Conservation (phyloP, 2,329 filamentous ascomycete genomes). For the Paecilomyces niveus region DNA sequence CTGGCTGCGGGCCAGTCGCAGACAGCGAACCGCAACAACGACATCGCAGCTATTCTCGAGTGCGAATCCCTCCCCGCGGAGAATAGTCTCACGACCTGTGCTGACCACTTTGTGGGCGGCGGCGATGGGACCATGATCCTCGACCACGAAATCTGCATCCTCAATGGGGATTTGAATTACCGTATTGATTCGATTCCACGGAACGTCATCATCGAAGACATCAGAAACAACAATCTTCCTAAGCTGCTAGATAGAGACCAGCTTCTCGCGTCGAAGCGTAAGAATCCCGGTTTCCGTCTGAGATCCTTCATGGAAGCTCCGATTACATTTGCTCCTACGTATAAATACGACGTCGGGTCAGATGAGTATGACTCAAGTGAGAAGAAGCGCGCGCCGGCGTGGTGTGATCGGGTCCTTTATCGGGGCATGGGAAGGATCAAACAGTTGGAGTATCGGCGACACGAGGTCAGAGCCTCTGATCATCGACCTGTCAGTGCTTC, state of each 20-base stretch:
- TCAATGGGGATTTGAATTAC: conserved; percentile 97
- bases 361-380: conserved; percentile 92
- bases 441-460: conserved; percentile 79
- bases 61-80: conserved; percentile 66
- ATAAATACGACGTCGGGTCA: conserved; percentile 96
- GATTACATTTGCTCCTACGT: conserved; percentile 90
- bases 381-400: conserved; percentile 88
- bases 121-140: conserved; percentile 92
- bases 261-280: conserved; percentile 76
- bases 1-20: conserved; percentile 88
- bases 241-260: conserved; percentile 93
- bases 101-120: conserved; percentile 80
- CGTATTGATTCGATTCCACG: conserved; percentile 96
- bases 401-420: conserved; percentile 93
- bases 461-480: conserved; percentile 86
- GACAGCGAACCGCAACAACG: conserved; percentile 84
- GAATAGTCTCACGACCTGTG: conserved; percentile 57
- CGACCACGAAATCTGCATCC: conserved; percentile 93
- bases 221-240: conserved; percentile 70
- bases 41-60: conserved; percentile 85
- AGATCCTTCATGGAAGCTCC: conserved; percentile 84
- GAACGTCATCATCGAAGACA: conserved; percentile 80
- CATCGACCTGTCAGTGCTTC: conserved; percentile 84
- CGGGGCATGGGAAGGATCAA: conserved; percentile 73
- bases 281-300: conserved; percentile 83